Conservation (phyloP, 2,329 filamentous ascomycete species). For the Ascochyta viciae-villosae region DNA sequence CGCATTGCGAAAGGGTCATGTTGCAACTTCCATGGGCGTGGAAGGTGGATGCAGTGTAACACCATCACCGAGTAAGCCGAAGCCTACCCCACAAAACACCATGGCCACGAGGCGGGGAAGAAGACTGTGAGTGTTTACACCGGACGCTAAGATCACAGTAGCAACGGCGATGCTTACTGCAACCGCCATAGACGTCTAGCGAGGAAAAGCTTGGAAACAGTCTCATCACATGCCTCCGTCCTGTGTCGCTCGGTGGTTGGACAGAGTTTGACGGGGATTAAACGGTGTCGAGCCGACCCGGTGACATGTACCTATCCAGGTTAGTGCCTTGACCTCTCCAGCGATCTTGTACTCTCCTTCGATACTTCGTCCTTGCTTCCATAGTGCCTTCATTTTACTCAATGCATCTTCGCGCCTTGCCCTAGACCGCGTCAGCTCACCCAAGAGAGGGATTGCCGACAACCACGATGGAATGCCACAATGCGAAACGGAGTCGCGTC, state of each 20-base stretch:
- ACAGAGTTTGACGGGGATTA: conserved; percentile 25
- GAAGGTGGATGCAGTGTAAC: conserved; percentile 14
- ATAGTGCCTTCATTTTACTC: conserved; percentile 16
- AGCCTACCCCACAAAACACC: conserved; percentile 15
- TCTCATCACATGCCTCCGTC: conserved; percentile 37
- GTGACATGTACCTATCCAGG: conserved; percentile 38
- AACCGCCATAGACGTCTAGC: not conserved
- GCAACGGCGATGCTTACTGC: conserved; percentile 12
- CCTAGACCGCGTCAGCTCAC: conserved; percentile 13
- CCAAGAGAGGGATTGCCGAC: conserved; percentile 17
- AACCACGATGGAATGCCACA: conserved; percentile 15
- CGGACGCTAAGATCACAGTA: conserved; percentile 4
- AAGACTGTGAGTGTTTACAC: conserved; percentile 3
- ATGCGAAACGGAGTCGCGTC: conserved; percentile 11
- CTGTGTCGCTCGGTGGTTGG: conserved; percentile 28
- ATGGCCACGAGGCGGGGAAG: conserved; percentile 19
- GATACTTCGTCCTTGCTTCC: conserved; percentile 20
- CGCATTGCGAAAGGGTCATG: conserved; percentile 8
- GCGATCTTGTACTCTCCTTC: conserved; percentile 15
- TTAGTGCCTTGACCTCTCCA: conserved; percentile 25
- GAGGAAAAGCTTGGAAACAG: not conserved
- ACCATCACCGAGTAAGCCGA: not conserved
- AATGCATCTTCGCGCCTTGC: conserved; percentile 14
- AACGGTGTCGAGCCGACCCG: conserved; percentile 36
- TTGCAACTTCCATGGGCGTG: conserved; percentile 1